Conservation (phyloP, 495 filamentous ascomycete species). For the Podospora pseudoanserina region DNA sequence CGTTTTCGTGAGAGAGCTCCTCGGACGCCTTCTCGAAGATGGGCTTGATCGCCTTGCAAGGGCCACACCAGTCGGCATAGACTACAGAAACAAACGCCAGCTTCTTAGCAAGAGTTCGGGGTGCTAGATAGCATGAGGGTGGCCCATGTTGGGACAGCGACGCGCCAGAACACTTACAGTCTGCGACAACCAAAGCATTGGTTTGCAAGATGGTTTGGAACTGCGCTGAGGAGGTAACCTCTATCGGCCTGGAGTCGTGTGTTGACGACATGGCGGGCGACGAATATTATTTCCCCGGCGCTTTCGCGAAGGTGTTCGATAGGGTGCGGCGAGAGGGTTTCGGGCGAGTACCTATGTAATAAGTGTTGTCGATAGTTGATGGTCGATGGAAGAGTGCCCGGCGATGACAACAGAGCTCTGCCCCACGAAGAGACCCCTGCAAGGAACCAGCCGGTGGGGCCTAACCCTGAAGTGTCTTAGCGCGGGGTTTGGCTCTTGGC, state of each 20-base stretch:
- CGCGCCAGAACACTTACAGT: slow-evolving; percentile 61
- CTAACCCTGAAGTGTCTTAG: background rate
- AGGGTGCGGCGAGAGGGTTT: background rate
- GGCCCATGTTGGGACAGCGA: slow-evolving; percentile 19
- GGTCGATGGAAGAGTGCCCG: background rate
- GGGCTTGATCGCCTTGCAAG: slow-evolving; percentile 82
- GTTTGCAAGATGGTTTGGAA: slow-evolving; percentile 63
- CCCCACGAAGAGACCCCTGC: slow-evolving; percentile 15
- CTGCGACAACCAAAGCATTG: slow-evolving; percentile 71
- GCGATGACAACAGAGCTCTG: slow-evolving; percentile 11
- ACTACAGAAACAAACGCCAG: slow-evolving; percentile 50
- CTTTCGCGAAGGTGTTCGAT: background rate
- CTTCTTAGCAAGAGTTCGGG: background rate
- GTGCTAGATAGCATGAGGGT: background rate
- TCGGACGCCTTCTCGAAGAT: slow-evolving; percentile 73
- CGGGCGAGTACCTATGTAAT: background rate
- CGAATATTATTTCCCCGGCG: background rate
- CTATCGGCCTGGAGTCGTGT: slow-evolving; percentile 50
- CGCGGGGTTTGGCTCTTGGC: background rate
- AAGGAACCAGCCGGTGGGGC: background rate
- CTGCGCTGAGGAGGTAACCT: slow-evolving; percentile 68
- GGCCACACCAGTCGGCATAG: slow-evolving; percentile 81
- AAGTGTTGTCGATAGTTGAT: background rate
- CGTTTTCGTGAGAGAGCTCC: slow-evolving; percentile 66
- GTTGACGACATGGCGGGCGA: slow-evolving; percentile 42